phyloP scores from a whole-genome alignment of 306 rosid genomes.

The Echinosophora koreensis region DNA sequence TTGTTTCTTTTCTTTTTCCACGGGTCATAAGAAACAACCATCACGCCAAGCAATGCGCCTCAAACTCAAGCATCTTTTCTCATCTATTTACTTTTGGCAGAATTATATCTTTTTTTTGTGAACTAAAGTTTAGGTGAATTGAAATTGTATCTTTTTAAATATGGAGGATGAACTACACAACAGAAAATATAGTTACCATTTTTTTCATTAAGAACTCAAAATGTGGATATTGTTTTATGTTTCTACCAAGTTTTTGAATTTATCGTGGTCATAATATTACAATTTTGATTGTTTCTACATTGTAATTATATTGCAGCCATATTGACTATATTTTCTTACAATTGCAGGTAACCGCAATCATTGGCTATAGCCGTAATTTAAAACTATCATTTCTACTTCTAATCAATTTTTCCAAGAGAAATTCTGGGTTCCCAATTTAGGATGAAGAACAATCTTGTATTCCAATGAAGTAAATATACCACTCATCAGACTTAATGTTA shows the following conservation, averaged over 20 bases:
- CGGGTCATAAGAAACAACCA: constrained; percentile 42
- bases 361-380: too few species aligned
- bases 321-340: not conserved
- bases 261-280: not conserved
- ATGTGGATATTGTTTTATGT: not conserved
- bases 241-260: not conserved
- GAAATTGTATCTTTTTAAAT: constrained; percentile 22
- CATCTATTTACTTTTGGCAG: constrained; percentile 35
- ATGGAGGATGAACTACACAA: constrained; percentile 12
- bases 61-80: constrained; percentile 41
- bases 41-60: constrained; percentile 44
- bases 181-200: not conserved
- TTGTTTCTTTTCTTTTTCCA: constrained; percentile 38
- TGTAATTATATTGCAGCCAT: too few species aligned
- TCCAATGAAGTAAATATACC: not conserved
- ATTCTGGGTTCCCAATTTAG: not conserved
- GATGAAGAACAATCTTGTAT: not conserved
- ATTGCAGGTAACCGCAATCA: too few species aligned
- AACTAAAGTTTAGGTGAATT: too few species aligned
- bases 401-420: constrained; percentile 27
- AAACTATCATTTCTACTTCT: not conserved
- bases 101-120: constrained; percentile 33
- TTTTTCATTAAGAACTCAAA: constrained; percentile 8
- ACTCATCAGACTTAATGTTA: not conserved
- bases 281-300: too few species aligned